Evolutionary conservation across 139 green algal genomes (phyloP), one percentile per base, ranked within the genome.

Genomic region (Eudorina sp.): DNA sequence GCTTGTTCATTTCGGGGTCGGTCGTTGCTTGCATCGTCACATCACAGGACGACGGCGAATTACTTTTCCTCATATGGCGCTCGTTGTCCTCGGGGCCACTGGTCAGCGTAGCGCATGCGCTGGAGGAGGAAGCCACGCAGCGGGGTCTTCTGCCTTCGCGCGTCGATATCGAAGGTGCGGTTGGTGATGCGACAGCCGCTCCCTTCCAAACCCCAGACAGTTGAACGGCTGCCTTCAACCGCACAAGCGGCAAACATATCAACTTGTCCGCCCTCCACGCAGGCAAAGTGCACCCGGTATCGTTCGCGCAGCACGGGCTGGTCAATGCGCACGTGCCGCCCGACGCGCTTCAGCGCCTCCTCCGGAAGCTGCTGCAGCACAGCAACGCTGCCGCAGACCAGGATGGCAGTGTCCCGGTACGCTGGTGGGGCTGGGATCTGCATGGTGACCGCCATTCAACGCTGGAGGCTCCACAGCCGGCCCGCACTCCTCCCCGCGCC

Each of bases 141-240:
- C 68, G 86, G 14, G 83, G 87, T 0, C 83, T 97, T 82, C 87
- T 97, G 77, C 95, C 95, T 0, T 75, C 45, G 18, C 81, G 95
- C 13, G 84, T 84, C 27, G 91, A 95, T 68, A 70, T 95, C 0
- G 25, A 43, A 0, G 78, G 84, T 84, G 53, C 34, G 66, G 66
- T 9, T 16, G 34, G 46, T 51, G 55, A 25, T n/a, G n/a, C n/a
- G n/a, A n/a, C n/a, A n/a, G n/a, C n/a, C n/a, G n/a, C n/a, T n/a
- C 48, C 13, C 48, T 55, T 55, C 48, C 9, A 55, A 55, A 13
- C 13, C 48, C 48, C 48, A 21, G 48, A n/a, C n/a, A n/a, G n/a
- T n/a, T n/a, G n/a, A n/a, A n/a, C n/a, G n/a, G n/a, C n/a, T n/a
- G n/a, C n/a, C n/a, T n/a, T n/a, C n/a, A n/a, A n/a, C n/a, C n/a